phyloP scores from a whole-genome alignment of 352 stramenopile species.

The Globisporangium camurandrum region DNA sequence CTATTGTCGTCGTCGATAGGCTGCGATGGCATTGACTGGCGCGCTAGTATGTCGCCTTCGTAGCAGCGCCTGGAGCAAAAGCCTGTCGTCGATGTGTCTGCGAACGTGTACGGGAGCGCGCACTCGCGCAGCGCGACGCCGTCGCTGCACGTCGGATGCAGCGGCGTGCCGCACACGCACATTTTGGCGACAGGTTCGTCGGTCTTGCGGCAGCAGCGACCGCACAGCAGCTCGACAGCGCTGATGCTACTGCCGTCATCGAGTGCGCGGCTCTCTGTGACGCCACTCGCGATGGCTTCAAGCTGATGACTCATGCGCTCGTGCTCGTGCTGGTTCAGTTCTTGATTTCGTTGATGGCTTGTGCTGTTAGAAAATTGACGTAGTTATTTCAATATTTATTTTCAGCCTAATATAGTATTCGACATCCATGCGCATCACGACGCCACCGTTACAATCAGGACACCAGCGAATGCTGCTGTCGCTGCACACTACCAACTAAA shows the following conservation, averaged over 20 bases:
- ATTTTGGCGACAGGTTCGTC: constrained; percentile 22
- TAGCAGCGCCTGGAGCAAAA: constrained; percentile 41
- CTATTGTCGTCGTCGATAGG: neutral
- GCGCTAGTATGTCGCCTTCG: constrained; percentile 17
- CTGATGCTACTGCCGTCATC: too few relatives aligned
- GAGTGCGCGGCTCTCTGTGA: neutral
- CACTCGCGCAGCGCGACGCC: constrained; percentile 28
- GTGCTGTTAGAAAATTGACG: too few relatives aligned
- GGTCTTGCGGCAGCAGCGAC: constrained; percentile 27
- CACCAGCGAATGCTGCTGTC: too few relatives aligned
- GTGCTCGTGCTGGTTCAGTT: neutral
- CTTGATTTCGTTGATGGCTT: too few relatives aligned
- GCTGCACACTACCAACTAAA: too few relatives aligned
- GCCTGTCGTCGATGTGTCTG: constrained; percentile 10
- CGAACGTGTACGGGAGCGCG: constrained; percentile 27
- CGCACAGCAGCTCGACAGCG: constrained; percentile 6
- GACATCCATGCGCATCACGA: too few relatives aligned
- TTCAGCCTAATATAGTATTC: too few relatives aligned
- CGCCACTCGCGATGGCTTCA: neutral
- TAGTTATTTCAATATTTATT: neutral
- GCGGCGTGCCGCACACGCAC: constrained; percentile 24
- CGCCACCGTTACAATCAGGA: too few relatives aligned
- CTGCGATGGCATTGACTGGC: constrained; percentile 3
- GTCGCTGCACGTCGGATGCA: constrained; percentile 30
- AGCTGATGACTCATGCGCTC: constrained; percentile 4